Base-by-base conservation (phyloP, 1,139 yeast genomes). In the Torulaspora pretoriensis region DNA sequence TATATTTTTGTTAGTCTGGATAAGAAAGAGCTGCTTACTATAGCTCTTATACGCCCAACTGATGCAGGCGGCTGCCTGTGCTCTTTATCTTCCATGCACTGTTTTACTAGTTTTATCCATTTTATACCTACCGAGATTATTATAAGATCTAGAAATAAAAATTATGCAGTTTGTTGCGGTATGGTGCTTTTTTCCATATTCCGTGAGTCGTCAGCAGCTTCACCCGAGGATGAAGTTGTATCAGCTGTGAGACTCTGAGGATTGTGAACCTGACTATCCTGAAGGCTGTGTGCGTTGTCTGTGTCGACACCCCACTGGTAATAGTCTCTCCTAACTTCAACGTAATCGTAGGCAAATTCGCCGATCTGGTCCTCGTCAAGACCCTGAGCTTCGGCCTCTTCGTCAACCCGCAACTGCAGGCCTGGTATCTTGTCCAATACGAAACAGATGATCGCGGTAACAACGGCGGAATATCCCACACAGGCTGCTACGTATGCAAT, bases 351-450 rank as follows among this genome's bases (percentile, higher is more conserved):
- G 17, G 98, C 98, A 69, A 92, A 92, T 68, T 92, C 97, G 43
- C 98, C 98, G 56, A 92, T 87, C 70, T 92, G 97, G 67, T 88
- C 96, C 66, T 92, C 97, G 66, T 92, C 98, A 69, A 89, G 78
- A 50, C 98, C 98, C 25, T 74, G 72, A 55, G 83, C 87, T 67
- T 92, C 98, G 13, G 83, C 96, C 42, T 82, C 82, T 64, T 87
- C 95, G 52, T 80, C 75, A 8, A 88, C 86, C 59, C 97, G 77
- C 55, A 92, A 73, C 52, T 81, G 75, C 59, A 88, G 75, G 8
- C 92, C 94, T 3, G 98, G 98, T 30, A 90, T 83, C 54, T 74
- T 74, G 68, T 92, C 73, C 48, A 90, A 73, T 37, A 78, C 80
- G 56, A 79, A 76, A 63, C 96, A 87, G 52, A 92, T 75, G 8